Evolutionary conservation across 352 stramenopile species (phyloP), one percentile per base, ranked within the genome.

Genomic region (Elongisporangium prolatum): DNA sequence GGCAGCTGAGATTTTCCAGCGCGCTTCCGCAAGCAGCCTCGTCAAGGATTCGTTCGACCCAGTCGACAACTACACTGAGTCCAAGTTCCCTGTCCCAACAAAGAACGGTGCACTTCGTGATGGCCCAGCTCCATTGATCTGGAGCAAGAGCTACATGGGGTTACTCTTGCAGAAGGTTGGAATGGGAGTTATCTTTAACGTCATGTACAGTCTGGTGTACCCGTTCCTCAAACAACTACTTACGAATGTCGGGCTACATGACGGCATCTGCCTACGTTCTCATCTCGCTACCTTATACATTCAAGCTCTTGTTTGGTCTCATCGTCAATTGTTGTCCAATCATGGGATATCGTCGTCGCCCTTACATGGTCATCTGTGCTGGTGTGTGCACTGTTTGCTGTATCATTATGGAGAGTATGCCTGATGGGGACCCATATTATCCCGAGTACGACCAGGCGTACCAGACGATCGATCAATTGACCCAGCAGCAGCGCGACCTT

Each of bases 151-250:
- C 18, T 74, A 78, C 64, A 59, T 76, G 16, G 77, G 71, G 0
- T 66, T 86, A 25, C 50, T 86, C 4, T 68, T 66, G 53, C 76
- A 86, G 55, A 88, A 89, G 57, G 65, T 62, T 4, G 74, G 64
- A 1, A 65, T 75, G 17, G 79, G 76, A 1, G 16, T 89, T 9
- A 58, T 85, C 48, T 87, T 85, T 59, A 70, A 68, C 50, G 59
- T 67, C 20, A 61, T 87, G 10, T 75, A 66, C 48, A 68, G 56
- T 1, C 49, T 83, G 11, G 66, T 70, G 13, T 87, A 89, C 65
- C 74, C 74, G 17, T 72, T 82, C 47, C 65, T 85, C 21, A 75
- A n/a, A 80, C 34, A 71, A 72, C 37, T 87, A 85, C 51, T 61
- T 89, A 3, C 74, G 65, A 47, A 82, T 86, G 64, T 70, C 67